Percentiles rank a stretch among this genome's conserved stretches.
Conservation (phyloP, 2,329 filamentous ascomycete genomes). For the Penicillium sclerotigenum region DNA sequence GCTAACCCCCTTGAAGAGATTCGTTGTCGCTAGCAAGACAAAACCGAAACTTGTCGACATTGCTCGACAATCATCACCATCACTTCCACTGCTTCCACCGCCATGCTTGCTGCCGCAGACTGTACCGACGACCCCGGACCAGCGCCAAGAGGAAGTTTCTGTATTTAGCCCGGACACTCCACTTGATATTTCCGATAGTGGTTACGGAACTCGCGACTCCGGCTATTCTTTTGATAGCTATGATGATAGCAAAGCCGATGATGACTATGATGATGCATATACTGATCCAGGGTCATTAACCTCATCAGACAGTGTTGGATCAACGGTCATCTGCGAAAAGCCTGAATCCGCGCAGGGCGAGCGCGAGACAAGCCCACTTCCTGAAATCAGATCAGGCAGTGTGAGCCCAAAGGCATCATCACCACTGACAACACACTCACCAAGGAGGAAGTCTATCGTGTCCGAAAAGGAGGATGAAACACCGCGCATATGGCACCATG, state of each 20-base stretch:
- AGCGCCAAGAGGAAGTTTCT: slow-evolving; percentile 36
- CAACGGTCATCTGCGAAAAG: slow-evolving; percentile 26
- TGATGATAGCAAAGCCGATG: slow-evolving; percentile 19
- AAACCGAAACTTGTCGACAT: slow-evolving; percentile 41
- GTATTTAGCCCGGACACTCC: slow-evolving; percentile 42
- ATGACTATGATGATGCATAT: slow-evolving; percentile 26
- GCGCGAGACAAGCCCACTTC: slow-evolving; percentile 17
- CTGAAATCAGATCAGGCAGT: slow-evolving; percentile 24
- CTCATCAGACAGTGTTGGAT: slow-evolving; percentile 28
- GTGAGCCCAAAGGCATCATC: slow-evolving; percentile 19
- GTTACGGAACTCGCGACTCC: slow-evolving; percentile 32
- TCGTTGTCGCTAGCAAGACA: slow-evolving; percentile 36
- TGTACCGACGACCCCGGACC: slow-evolving; percentile 37
- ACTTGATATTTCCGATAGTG: slow-evolving; percentile 36
- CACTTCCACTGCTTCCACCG: slow-evolving; percentile 23
- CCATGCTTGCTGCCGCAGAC: slow-evolving; percentile 20
- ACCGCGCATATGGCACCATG: slow-evolving; percentile 33
- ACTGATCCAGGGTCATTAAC: slow-evolving; percentile 28
- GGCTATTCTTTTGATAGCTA: slow-evolving; percentile 27
- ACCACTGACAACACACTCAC: slow-evolving; percentile 15
- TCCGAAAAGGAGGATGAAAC: slow-evolving; percentile 32
- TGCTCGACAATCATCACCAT: slow-evolving; percentile 34
- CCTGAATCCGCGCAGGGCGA: slow-evolving; percentile 17
- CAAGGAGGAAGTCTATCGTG: slow-evolving; percentile 19
- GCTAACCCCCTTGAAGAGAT: slow-evolving; percentile 24